A percentile compares a stretch with the other conserved stretches of the same genome.
Conservation (phyloP, 2,329 filamentous ascomycete genomes). For the Beauveria sp. region DNA sequence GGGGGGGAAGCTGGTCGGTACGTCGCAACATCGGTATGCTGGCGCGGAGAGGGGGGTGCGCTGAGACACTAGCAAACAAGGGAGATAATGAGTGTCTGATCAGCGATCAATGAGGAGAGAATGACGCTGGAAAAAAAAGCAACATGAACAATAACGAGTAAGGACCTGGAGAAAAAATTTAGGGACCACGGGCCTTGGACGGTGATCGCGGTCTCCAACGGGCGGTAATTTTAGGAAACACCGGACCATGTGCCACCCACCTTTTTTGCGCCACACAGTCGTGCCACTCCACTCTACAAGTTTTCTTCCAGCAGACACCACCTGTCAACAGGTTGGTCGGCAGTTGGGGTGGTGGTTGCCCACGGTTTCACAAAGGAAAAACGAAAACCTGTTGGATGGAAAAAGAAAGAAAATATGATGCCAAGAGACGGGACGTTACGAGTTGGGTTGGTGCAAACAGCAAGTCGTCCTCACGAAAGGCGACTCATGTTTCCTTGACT, state of each 20-base stretch:
- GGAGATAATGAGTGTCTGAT: not conserved
- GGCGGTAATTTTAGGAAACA: not conserved
- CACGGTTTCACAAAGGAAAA: not conserved
- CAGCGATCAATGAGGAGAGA: not conserved
- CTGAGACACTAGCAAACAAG: not conserved
- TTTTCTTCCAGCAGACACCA: not conserved
- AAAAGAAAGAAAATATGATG: not conserved
- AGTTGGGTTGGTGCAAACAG: too few relatives aligned
- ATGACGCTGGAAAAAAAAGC: not conserved
- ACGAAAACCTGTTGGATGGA: not conserved
- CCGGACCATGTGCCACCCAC: not conserved
- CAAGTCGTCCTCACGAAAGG: too few relatives aligned
- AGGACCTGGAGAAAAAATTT: not conserved
- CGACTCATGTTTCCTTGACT: too few relatives aligned
- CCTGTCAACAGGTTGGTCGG: not conserved
- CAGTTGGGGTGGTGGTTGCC: not conserved
- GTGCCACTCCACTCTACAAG: not conserved
- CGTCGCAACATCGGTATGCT: not conserved
- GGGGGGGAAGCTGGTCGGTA: not conserved
- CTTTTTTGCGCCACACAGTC: constrained; percentile 1
- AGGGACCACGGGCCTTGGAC: not conserved
- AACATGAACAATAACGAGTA: not conserved
- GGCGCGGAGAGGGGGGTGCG: too few relatives aligned
- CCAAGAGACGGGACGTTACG: too few relatives aligned
- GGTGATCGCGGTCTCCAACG: constrained; percentile 4